phyloP scores from a whole-genome alignment of 441 rosid genomes.

The Eruca vesicaria region DNA sequence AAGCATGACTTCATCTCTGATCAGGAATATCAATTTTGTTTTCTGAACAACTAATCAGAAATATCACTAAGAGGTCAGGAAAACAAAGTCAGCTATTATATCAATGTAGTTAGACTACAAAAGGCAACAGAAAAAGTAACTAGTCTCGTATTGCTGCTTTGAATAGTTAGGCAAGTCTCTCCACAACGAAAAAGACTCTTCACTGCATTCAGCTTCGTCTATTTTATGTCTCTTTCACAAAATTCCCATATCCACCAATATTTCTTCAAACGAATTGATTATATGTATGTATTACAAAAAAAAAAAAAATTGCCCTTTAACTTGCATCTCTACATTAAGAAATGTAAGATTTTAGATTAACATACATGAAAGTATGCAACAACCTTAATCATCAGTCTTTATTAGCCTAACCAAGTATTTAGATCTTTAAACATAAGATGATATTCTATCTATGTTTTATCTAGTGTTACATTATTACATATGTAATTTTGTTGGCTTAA shows the following conservation, averaged over 20 bases:
- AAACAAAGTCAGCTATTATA: background rate
- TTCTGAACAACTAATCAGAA: too few relatives aligned
- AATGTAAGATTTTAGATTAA: background rate
- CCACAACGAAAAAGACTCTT: slow-evolving; percentile 10
- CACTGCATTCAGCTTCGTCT: background rate
- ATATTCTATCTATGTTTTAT: background rate
- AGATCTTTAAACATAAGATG: background rate
- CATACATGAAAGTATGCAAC: background rate
- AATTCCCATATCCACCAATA: background rate
- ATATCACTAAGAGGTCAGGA: background rate
- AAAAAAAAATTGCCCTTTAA: background rate
- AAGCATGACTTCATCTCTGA: too few relatives aligned
- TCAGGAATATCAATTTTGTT: too few relatives aligned
- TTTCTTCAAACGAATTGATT: background rate
- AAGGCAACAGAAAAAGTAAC: slow-evolving; percentile 6
- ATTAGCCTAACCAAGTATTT: background rate
- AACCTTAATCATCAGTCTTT: background rate
- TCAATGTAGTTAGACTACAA: background rate
- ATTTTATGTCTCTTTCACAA: background rate
- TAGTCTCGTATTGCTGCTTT: slow-evolving; percentile 26
- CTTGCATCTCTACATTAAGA: background rate
- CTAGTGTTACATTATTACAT: background rate
- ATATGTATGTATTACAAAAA: background rate
- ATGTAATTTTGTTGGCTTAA: background rate
- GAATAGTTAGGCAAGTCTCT: slow-evolving; percentile 23